Conservation (phyloP, 495 filamentous ascomycete genomes). For the Cercophora sp. region DNA sequence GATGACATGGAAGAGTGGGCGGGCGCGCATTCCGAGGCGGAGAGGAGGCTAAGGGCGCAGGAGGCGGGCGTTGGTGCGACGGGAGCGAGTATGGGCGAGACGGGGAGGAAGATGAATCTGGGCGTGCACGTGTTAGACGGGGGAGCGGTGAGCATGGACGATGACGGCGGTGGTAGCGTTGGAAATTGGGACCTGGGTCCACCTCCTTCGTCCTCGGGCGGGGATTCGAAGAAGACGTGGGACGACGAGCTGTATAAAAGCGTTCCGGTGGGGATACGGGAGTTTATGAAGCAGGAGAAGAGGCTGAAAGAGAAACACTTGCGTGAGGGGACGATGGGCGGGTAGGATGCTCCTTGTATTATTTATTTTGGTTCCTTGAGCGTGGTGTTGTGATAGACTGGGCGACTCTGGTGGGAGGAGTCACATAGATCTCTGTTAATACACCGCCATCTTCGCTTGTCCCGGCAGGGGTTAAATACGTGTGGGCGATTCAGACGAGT, state of each 20-base stretch:
- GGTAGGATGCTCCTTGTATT: slow-evolving; percentile 11
- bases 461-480: background rate
- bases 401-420: background rate
- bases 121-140: slow-evolving; percentile 9
- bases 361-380: background rate
- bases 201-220: slow-evolving; percentile 18
- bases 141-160: slow-evolving; percentile 62
- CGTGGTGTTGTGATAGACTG: slow-evolving; percentile 5
- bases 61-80: slow-evolving; percentile 19
- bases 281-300: slow-evolving; percentile 98
- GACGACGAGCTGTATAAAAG: slow-evolving; percentile 68
- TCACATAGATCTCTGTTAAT: slow-evolving; percentile 6
- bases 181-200: slow-evolving; percentile 57
- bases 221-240: slow-evolving; percentile 41
- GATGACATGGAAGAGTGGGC: slow-evolving; percentile 92
- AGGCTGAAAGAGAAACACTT: slow-evolving; percentile 71
- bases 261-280: slow-evolving; percentile 88
- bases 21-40: slow-evolving; percentile 52
- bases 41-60: slow-evolving; percentile 34
- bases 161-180: slow-evolving; percentile 73
- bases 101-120: slow-evolving; percentile 5
- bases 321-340: slow-evolving; percentile 40
- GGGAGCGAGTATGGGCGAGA: slow-evolving; percentile 15
- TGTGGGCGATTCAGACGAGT: background rate
- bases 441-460: background rate